Percentiles rank a stretch among this genome's conserved stretches.
phyloP scores from a whole-genome alignment of 2,329 filamentous ascomycete species.

The Trichophyton rubrum region DNA sequence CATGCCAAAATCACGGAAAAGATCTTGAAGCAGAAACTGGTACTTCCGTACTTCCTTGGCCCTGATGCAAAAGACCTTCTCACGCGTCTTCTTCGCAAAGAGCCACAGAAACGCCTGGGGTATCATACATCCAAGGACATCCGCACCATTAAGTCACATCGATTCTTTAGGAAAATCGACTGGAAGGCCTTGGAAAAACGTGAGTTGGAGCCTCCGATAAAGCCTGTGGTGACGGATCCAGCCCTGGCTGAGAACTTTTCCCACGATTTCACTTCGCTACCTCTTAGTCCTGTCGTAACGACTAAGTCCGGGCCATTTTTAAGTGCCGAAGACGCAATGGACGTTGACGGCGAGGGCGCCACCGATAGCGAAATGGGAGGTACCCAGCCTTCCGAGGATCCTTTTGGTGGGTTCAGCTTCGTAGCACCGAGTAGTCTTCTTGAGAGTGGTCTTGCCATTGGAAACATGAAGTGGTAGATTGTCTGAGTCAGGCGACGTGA shows the following conservation, averaged over 20 bases:
- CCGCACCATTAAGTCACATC: slow-evolving; percentile 71
- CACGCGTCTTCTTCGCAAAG: slow-evolving; percentile 78
- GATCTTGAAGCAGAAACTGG: slow-evolving; percentile 84
- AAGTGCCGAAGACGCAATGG: slow-evolving; percentile 14
- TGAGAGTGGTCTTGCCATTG: slow-evolving; percentile 18
- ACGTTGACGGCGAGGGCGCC: neutral
- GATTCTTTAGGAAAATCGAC: slow-evolving; percentile 95
- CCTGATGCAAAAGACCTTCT: slow-evolving; percentile 90
- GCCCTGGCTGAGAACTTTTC: slow-evolving; percentile 95
- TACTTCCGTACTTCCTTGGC: slow-evolving; percentile 78
- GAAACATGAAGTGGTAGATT: slow-evolving; percentile 1
- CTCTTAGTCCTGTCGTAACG: slow-evolving; percentile 59
- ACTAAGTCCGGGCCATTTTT: slow-evolving; percentile 20
- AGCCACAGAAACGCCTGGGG: slow-evolving; percentile 80
- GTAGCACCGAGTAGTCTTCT: slow-evolving; percentile 37
- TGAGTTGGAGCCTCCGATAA: slow-evolving; percentile 77
- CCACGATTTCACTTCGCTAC: slow-evolving; percentile 75
- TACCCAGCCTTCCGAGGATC: slow-evolving; percentile 21
- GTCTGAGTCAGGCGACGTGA: neutral
- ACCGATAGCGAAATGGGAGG: neutral
- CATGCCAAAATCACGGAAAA: slow-evolving; percentile 92
- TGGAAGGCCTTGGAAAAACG: slow-evolving; percentile 77
- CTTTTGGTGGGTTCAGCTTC: slow-evolving; percentile 39
- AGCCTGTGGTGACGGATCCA: slow-evolving; percentile 87
- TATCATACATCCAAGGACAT: slow-evolving; percentile 82